Conservation (phyloP, 179 eudicot genomes). For the Beta macrorhiza region DNA sequence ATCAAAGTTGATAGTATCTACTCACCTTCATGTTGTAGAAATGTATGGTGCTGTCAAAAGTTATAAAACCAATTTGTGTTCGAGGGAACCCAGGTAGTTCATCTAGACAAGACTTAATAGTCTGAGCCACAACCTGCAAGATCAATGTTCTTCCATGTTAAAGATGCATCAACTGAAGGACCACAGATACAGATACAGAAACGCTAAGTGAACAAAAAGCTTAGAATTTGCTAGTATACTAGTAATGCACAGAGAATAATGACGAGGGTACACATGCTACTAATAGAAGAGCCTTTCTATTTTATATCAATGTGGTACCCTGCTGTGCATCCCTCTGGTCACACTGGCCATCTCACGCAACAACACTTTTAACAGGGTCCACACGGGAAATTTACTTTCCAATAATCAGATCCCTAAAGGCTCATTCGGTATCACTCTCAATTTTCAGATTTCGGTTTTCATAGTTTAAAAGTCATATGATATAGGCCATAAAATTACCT, state of each 20-base stretch:
- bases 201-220: background rate
- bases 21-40: conserved; percentile 95
- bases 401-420: background rate
- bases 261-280: background rate
- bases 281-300: background rate
- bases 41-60: conserved; percentile 93
- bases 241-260: background rate
- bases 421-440: too few species aligned
- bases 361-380: background rate
- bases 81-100: conserved; percentile 80
- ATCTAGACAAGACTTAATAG: conserved; percentile 89
- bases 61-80: conserved; percentile 96
- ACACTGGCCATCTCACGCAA: background rate
- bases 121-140: conserved; percentile 82
- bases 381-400: background rate
- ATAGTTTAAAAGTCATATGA: too few species aligned
- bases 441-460: too few species aligned
- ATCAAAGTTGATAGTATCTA: conserved; percentile 7
- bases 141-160: conserved; percentile 16
- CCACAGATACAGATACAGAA: background rate
- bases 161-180: conserved; percentile 2
- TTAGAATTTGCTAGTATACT: background rate
- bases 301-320: background rate
- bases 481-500: too few species aligned
- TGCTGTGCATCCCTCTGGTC: background rate